phyloP scores from a whole-genome alignment of 2,329 filamentous ascomycete species.

The Arthrobotrys entomopaga region DNA sequence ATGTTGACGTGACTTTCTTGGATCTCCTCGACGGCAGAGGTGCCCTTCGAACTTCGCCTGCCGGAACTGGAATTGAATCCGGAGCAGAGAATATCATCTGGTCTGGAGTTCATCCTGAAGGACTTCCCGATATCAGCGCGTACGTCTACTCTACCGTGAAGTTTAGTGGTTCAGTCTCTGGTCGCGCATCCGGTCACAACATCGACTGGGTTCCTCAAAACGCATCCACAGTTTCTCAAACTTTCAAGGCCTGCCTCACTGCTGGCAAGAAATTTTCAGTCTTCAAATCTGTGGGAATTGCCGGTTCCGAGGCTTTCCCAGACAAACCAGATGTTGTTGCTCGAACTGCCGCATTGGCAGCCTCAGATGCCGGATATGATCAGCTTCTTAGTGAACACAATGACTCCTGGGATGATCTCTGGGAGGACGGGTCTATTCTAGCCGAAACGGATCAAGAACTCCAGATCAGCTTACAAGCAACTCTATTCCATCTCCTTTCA shows the following conservation, averaged over 20 bases:
- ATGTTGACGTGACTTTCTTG: constrained; percentile 68
- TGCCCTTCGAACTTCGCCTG: constrained; percentile 72
- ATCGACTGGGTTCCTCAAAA: constrained; percentile 67
- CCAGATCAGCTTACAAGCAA: constrained; percentile 68
- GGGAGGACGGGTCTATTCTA: constrained; percentile 69
- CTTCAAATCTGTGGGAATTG: constrained; percentile 75
- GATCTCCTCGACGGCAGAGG: constrained; percentile 75
- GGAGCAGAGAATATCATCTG: constrained; percentile 68
- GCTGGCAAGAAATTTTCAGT: constrained; percentile 68
- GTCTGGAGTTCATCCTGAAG: constrained; percentile 72
- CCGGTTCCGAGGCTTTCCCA: constrained; percentile 74
- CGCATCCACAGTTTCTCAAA: constrained; percentile 73
- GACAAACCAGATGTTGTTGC: constrained; percentile 65
- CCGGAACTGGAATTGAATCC: constrained; percentile 67
- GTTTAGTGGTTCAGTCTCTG: constrained; percentile 60
- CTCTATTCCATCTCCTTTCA: constrained; percentile 69
- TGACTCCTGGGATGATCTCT: constrained; percentile 71
- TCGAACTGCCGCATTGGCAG: constrained; percentile 67
- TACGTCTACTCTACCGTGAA: constrained; percentile 68
- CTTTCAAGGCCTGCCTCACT: constrained; percentile 67
- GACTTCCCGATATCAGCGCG: constrained; percentile 72
- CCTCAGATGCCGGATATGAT: constrained; percentile 68
- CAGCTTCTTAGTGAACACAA: constrained; percentile 68
- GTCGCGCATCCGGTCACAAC: constrained; percentile 38
- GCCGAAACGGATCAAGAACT: constrained; percentile 64